These are phyloP conservation scores for Sarcodon aspratus DNA, from an alignment of 768 basidiomycete species.

Conservation along the genomic window DNA sequence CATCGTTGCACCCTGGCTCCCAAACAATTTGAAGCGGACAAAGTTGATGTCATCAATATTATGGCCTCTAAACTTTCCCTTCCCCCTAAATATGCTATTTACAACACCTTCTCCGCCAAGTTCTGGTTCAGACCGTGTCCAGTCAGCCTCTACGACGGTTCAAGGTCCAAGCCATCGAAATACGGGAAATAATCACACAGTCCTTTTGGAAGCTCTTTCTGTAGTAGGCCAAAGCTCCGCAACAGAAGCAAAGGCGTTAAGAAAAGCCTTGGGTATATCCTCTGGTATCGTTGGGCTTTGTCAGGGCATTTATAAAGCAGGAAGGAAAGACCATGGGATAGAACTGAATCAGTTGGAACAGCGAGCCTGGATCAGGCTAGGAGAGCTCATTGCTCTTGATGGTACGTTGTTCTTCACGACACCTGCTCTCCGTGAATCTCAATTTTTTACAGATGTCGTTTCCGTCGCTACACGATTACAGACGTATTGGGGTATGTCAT, in stretches of 20 bases:
- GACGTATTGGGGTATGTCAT: constrained; percentile 42
- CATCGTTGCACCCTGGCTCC: constrained; percentile 39
- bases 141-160: neutral
- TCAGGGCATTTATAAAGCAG: constrained; percentile 18
- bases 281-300: constrained; percentile 25
- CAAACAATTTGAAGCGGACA: constrained; percentile 13
- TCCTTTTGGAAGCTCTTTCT: constrained; percentile 22
- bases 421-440: constrained; percentile 5
- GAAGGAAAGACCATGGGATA: constrained; percentile 17
- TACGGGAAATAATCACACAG: neutral
- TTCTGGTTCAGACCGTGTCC: neutral
- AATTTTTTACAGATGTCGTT: constrained; percentile 19
- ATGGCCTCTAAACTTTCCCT: neutral
- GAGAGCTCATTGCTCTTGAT: constrained; percentile 32
- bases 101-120: neutral
- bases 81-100: neutral
- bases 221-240: constrained; percentile 18
- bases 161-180: too few species aligned
- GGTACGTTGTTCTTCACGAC: constrained; percentile 12
- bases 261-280: constrained; percentile 26
- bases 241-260: constrained; percentile 28
- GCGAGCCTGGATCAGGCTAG: constrained; percentile 38
- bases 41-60: constrained; percentile 5
- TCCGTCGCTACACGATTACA: constrained; percentile 31
- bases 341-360: constrained; percentile 32